Evolutionary conservation across 331 rosid genomes (phyloP).

Genomic region (Acacia pycnantha): DNA sequence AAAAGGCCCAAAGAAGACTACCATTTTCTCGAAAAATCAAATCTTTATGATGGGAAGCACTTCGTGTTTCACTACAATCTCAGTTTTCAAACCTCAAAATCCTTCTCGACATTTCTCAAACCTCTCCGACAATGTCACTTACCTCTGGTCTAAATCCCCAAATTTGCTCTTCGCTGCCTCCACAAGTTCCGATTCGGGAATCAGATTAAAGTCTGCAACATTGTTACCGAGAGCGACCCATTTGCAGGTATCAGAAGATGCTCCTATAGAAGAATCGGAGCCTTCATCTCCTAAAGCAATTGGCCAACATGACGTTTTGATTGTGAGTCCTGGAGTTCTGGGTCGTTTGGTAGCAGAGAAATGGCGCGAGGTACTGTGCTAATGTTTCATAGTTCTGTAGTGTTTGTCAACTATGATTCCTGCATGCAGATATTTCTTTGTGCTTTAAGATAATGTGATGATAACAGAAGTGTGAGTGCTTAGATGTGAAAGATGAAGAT

Average conservation of each 20-base stretch:
- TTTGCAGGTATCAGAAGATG: conserved; percentile 54
- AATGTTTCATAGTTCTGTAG: neutral
- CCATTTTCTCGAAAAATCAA: conserved; percentile 4
- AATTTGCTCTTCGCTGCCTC: conserved; percentile 14
- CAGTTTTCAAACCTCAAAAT: conserved; percentile 28
- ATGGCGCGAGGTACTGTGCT: conserved; percentile 71
- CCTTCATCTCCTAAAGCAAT: conserved; percentile 36
- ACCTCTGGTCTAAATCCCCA: conserved; percentile 13
- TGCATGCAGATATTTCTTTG: neutral
- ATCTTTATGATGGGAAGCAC: conserved; percentile 44
- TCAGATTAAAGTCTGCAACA: conserved; percentile 26
- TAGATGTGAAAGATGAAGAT: neutral
- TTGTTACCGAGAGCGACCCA: conserved; percentile 42
- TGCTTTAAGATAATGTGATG: neutral
- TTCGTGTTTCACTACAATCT: conserved; percentile 31
- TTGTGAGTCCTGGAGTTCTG: conserved; percentile 94
- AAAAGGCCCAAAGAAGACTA: neutral
- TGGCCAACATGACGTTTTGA: conserved; percentile 58
- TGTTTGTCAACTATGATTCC: neutral
- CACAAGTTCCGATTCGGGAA: conserved; percentile 18
- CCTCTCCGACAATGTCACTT: conserved; percentile 6
- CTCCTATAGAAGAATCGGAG: conserved; percentile 26
- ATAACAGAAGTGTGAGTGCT: neutral
- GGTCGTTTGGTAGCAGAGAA: conserved; percentile 88
- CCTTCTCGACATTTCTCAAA: conserved; percentile 29